Conservation (phyloP, 305 asterid species). For the Andrographis paniculata region DNA sequence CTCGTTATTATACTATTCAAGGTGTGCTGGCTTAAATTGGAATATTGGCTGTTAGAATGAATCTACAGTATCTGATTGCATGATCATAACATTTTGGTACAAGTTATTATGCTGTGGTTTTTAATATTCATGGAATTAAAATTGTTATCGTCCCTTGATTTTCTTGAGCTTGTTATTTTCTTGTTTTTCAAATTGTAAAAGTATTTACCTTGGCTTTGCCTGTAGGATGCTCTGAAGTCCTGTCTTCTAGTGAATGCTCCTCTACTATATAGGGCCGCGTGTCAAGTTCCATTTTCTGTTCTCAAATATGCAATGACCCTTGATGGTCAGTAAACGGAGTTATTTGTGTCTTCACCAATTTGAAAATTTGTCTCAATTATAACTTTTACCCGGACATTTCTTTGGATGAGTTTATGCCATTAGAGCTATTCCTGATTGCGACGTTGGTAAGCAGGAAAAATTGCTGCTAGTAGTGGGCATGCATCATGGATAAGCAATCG, state of each 20-base stretch:
- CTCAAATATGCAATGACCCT: constrained; percentile 98
- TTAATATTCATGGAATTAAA: no score
- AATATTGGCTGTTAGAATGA: no score
- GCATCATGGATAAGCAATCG: constrained; percentile 98
- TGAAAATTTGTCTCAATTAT: constrained; percentile 4
- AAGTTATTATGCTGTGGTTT: no score
- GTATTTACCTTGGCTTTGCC: constrained; percentile 14
- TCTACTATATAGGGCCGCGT: constrained; percentile 85
- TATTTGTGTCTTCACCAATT: constrained; percentile 14
- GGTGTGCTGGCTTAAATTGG: no score
- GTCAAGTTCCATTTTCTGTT: constrained; percentile 83
- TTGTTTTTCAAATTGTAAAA: neutral
- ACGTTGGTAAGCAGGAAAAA: constrained; percentile 51
- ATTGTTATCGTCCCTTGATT: no score
- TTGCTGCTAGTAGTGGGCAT: constrained; percentile 93
- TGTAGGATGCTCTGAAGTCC: constrained; percentile 74
- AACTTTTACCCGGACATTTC: neutral
- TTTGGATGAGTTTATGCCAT: constrained; percentile 7
- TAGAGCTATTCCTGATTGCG: constrained; percentile 15
- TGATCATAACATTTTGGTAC: no score
- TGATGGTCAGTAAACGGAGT: constrained; percentile 66
- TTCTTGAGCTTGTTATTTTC: neutral
- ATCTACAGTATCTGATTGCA: no score
- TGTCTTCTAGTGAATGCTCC: constrained; percentile 96
- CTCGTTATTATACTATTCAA: no score